Conservation (phyloP, 1,284 basidiomycete genomes). For the Leccinum pachyderme region DNA sequence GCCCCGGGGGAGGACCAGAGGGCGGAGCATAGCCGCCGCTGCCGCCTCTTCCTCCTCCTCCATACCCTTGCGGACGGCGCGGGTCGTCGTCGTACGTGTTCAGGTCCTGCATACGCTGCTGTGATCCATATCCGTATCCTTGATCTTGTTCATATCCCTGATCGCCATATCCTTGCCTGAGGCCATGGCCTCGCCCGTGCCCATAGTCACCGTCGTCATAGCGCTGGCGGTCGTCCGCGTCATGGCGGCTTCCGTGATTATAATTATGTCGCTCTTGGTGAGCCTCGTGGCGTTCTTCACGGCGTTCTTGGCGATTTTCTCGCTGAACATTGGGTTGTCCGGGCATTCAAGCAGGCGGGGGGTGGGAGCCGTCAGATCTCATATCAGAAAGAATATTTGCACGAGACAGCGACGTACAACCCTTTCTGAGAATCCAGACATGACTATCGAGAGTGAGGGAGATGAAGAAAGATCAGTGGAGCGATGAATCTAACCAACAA, state of each 20-base stretch:
- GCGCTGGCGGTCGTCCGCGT: background rate
- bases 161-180: background rate
- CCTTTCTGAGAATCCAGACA: conserved; percentile 14
- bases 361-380: background rate
- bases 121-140: background rate
- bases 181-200: background rate
- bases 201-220: background rate
- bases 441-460: conserved; percentile 2
- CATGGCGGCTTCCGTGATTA: background rate
- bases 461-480: background rate
- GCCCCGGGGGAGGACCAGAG: conserved; percentile 6
- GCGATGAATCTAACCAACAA: conserved; percentile 1
- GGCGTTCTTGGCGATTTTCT: conserved; percentile 11
- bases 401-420: background rate
- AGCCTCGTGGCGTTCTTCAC: conserved; percentile 13
- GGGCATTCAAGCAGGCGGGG: background rate
- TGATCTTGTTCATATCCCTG: no score
- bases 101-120: background rate
- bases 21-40: conserved; percentile 5
- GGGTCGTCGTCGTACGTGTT: conserved; percentile 6
- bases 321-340: conserved; percentile 1
- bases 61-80: background rate
- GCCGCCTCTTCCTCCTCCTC: background rate
- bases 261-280: conserved; percentile 10
- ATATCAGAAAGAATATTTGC: background rate